Conservation (phyloP, 306 rosid species). For the Quercus aquifolioides region DNA sequence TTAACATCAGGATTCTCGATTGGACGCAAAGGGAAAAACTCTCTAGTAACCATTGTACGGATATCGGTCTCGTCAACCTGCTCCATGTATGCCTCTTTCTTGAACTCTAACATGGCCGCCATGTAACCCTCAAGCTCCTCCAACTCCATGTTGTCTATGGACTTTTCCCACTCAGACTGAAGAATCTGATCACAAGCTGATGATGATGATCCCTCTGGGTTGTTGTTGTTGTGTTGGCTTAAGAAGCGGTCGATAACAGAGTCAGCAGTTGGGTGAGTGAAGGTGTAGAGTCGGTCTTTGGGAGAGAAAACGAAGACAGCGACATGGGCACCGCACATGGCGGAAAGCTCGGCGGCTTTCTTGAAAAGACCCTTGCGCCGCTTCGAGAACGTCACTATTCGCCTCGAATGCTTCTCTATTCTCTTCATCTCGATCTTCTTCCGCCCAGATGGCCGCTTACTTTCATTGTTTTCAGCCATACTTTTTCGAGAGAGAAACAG, state of each 20-base stretch:
- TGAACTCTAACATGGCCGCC: conserved; percentile 1
- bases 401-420: neutral
- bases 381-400: conserved; percentile 17
- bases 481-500: neutral
- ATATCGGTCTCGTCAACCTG: neutral
- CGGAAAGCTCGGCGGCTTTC: conserved; percentile 2
- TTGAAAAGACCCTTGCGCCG: conserved; percentile 4
- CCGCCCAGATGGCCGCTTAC: neutral
- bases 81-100: neutral
- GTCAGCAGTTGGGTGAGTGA: conserved; percentile 8
- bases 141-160: conserved; percentile 18
- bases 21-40: neutral
- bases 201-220: no score
- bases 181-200: no score
- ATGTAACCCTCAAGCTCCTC: conserved; percentile 17
- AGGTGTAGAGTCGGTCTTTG: neutral
- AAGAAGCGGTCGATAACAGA: neutral
- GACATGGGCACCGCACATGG: neutral
- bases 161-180: conserved; percentile 13
- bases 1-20: no score
- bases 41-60: neutral
- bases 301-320: conserved; percentile 6
- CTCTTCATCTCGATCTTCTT: neutral
- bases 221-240: neutral
- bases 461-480: neutral